A percentile compares a stretch with the other conserved stretches of the same genome.
Conservation (phyloP, 208 protist genomes). For the Leishmania martiniquensis region DNA sequence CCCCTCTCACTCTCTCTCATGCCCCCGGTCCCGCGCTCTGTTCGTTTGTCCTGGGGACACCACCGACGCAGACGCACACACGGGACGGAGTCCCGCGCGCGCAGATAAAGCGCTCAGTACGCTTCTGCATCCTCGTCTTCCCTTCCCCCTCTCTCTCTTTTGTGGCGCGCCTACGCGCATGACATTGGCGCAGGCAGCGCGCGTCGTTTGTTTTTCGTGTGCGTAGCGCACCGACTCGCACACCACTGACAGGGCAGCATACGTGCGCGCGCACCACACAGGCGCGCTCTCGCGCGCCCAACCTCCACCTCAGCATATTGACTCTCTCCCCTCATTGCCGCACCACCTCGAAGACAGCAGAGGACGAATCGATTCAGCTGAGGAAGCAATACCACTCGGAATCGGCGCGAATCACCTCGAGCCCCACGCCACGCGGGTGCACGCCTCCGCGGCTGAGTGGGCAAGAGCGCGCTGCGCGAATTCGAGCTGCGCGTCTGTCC, state of each 20-base stretch:
- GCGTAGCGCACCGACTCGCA: too few relatives aligned
- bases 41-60: neutral
- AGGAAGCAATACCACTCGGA: too few relatives aligned
- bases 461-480: neutral
- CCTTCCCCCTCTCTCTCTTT: neutral
- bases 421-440: neutral
- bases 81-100: too few relatives aligned
- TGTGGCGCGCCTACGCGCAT: neutral
- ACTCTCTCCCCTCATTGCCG: too few relatives aligned
- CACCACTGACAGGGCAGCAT: too few relatives aligned
- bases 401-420: neutral
- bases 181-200: neutral
- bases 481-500: neutral
- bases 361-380: too few relatives aligned
- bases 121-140: neutral
- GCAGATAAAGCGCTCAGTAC: neutral
- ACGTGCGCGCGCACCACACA: too few relatives aligned
- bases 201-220: neutral
- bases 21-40: neutral
- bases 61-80: neutral
- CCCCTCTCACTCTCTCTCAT: neutral
- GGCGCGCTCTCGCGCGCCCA: too few relatives aligned
- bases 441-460: neutral
- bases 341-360: too few relatives aligned
- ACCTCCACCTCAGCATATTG: too few relatives aligned